These are phyloP conservation scores for Penicillium psychrosexuale DNA, from an alignment of 2,329 filamentous ascomycete species.

Conservation along the genomic window DNA sequence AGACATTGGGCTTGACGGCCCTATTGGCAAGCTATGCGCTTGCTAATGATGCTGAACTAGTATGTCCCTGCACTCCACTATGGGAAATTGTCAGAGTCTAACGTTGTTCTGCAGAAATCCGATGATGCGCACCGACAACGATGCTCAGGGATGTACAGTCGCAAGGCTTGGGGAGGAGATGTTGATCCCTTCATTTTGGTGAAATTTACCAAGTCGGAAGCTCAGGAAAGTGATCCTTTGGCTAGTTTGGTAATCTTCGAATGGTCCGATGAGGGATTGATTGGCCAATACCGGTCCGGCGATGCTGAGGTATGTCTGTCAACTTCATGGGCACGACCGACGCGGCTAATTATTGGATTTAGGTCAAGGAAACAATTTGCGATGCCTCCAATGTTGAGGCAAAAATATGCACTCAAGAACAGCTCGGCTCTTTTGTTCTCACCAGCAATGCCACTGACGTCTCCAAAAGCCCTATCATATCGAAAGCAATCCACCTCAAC, in stretches of 20 bases:
- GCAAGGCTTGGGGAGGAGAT: slow-evolving; percentile 79
- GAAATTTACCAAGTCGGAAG: slow-evolving; percentile 66
- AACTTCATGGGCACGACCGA: not conserved
- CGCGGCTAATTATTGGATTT: slow-evolving; percentile 31
- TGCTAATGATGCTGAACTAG: slow-evolving; percentile 48
- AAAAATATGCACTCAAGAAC: slow-evolving; percentile 69
- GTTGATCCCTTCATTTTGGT: slow-evolving; percentile 85
- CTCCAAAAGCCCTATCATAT: slow-evolving; percentile 70
- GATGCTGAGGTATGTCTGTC: slow-evolving; percentile 51
- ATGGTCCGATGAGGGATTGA: slow-evolving; percentile 78
- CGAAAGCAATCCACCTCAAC: slow-evolving; percentile 78
- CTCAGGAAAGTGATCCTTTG: slow-evolving; percentile 65
- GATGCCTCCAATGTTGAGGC: slow-evolving; percentile 65
- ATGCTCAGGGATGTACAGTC: slow-evolving; percentile 93
- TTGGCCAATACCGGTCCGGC: slow-evolving; percentile 65
- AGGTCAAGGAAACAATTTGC: slow-evolving; percentile 69
- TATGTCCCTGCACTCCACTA: slow-evolving; percentile 21
- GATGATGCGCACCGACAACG: slow-evolving; percentile 73
- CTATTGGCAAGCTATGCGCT: slow-evolving; percentile 38
- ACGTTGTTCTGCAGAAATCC: slow-evolving; percentile 59
- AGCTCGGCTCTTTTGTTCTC: slow-evolving; percentile 82
- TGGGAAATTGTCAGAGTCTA: not conserved
- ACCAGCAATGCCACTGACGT: slow-evolving; percentile 69
- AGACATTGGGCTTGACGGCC: slow-evolving; percentile 36
- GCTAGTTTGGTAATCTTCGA: slow-evolving; percentile 90